Conservation (phyloP, 2,329 filamentous ascomycete genomes). For the Ascochyta clinopodiicola region DNA sequence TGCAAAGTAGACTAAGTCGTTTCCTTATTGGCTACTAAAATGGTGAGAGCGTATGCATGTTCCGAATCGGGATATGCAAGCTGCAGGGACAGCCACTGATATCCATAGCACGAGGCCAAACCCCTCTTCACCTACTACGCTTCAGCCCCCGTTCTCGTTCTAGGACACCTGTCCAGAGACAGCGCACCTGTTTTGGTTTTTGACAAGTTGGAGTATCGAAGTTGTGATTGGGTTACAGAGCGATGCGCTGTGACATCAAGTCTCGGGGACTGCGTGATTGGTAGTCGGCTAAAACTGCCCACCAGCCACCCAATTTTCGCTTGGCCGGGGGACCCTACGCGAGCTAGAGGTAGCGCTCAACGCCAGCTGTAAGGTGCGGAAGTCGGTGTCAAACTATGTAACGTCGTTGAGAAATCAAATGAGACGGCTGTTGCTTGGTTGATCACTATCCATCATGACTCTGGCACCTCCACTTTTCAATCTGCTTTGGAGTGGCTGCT, state of each 20-base stretch:
- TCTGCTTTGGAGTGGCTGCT: background rate
- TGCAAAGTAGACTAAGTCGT: conserved; percentile 1
- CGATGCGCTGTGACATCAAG: conserved; percentile 33
- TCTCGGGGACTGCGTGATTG: conserved; percentile 18
- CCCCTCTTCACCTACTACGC: conserved; percentile 8
- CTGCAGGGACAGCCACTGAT: conserved; percentile 14
- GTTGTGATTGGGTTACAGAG: conserved; percentile 25
- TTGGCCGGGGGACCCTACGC: conserved; percentile 23
- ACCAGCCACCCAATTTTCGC: conserved; percentile 28
- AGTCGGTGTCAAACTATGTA: conserved; percentile 8
- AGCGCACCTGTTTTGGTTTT: conserved; percentile 24
- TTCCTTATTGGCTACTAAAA: background rate
- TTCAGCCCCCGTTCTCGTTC: conserved; percentile 17
- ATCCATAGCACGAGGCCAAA: background rate
- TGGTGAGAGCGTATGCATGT: conserved; percentile 14
- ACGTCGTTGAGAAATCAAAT: conserved; percentile 7
- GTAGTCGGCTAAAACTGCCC: conserved; percentile 28
- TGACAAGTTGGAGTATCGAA: conserved; percentile 12
- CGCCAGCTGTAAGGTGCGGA: conserved; percentile 9
- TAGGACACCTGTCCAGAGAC: conserved; percentile 10
- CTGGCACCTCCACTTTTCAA: background rate
- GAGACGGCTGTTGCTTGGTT: conserved; percentile 6
- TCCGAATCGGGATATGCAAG: conserved; percentile 19
- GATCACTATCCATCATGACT: conserved; percentile 1
- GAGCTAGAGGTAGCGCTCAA: conserved; percentile 8